A percentile compares a stretch with the other conserved stretches of the same genome.
phyloP scores from a whole-genome alignment of 768 basidiomycete genomes.

The Lyophyllum shimeji region DNA sequence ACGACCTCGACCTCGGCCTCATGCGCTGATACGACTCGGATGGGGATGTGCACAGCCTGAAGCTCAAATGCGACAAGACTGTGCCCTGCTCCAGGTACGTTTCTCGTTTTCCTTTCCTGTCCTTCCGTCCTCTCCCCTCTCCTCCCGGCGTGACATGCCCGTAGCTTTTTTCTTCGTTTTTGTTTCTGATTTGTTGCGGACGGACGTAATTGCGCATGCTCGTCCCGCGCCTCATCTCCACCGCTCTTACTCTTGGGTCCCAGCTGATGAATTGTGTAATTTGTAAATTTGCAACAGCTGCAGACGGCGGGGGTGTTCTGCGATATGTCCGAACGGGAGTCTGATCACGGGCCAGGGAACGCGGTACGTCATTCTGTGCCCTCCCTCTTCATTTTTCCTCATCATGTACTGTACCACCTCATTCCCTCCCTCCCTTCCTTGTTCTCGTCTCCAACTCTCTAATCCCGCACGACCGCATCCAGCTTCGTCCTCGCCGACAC shows the following conservation, averaged over 20 bases:
- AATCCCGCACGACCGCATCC: not conserved
- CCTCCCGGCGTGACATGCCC: not conserved
- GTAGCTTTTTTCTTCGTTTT: not conserved
- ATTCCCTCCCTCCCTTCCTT: not conserved
- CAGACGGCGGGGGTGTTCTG: constrained; percentile 72
- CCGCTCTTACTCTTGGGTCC: too few species aligned
- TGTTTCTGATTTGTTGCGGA: too few species aligned
- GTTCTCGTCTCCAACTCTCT: not conserved
- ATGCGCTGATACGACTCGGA: too few species aligned
- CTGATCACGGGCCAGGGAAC: constrained; percentile 79
- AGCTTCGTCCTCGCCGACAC: constrained; percentile 76
- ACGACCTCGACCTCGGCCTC: not conserved
- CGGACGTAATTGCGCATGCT: not conserved
- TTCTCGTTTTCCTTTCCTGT: not conserved
- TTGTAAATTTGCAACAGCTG: constrained; percentile 44
- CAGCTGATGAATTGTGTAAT: too few species aligned
- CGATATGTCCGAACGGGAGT: constrained; percentile 79
- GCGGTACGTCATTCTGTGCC: constrained; percentile 40
- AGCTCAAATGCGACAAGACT: constrained; percentile 76
- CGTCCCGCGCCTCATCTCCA: not conserved
- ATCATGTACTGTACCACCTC: not conserved
- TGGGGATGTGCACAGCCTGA: constrained; percentile 40
- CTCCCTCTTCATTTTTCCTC: not conserved
- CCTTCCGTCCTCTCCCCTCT: too few species aligned
- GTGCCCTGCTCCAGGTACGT: constrained; percentile 54